phyloP scores from a whole-genome alignment of 805 yeast species.

The Danielia oregonensis region DNA sequence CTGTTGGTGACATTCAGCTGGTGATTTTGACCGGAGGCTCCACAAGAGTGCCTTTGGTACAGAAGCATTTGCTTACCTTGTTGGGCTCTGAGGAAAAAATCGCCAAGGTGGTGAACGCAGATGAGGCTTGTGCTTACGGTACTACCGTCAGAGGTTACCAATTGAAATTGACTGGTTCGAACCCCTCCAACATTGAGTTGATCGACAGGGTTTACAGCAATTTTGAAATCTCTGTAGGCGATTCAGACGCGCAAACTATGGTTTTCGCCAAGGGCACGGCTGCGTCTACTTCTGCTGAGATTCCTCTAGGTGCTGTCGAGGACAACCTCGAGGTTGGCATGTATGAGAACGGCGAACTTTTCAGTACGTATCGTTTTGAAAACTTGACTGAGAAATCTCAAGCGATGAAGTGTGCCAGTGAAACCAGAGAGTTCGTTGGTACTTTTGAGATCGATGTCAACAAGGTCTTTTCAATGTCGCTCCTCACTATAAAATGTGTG shows the following conservation, averaged over 20 bases:
- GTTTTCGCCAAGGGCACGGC: constrained; percentile 49
- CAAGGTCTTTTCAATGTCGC: constrained; percentile 46
- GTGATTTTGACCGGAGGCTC: constrained; percentile 88
- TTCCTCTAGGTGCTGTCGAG: constrained; percentile 37
- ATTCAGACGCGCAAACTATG: constrained; percentile 15
- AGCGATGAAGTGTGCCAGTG: constrained; percentile 38
- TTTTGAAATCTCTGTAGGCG: constrained; percentile 38
- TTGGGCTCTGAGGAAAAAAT: constrained; percentile 55
- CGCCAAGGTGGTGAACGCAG: constrained; percentile 88
- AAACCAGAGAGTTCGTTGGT: constrained; percentile 30
- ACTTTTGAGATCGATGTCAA: constrained; percentile 45
- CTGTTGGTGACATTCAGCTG: constrained; percentile 45
- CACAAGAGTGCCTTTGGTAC: constrained; percentile 84
- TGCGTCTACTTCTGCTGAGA: constrained; percentile 27
- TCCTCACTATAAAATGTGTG: constrained; percentile 45
- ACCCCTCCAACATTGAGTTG: constrained; percentile 46
- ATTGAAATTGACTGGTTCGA: constrained; percentile 60
- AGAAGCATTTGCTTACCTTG: constrained; percentile 50
- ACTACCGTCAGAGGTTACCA: constrained; percentile 77
- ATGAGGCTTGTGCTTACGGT: constrained; percentile 91
- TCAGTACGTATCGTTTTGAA: constrained; percentile 24
- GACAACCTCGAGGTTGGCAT: constrained; percentile 27
- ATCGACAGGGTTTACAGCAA: constrained; percentile 52
- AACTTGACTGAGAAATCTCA: constrained; percentile 24
- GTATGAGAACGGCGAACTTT: constrained; percentile 37